Evolutionary conservation across 2,329 filamentous ascomycete genomes (phyloP), one percentile per base, ranked within the genome.

Genomic region (Paraconiothyrium sp.): DNA sequence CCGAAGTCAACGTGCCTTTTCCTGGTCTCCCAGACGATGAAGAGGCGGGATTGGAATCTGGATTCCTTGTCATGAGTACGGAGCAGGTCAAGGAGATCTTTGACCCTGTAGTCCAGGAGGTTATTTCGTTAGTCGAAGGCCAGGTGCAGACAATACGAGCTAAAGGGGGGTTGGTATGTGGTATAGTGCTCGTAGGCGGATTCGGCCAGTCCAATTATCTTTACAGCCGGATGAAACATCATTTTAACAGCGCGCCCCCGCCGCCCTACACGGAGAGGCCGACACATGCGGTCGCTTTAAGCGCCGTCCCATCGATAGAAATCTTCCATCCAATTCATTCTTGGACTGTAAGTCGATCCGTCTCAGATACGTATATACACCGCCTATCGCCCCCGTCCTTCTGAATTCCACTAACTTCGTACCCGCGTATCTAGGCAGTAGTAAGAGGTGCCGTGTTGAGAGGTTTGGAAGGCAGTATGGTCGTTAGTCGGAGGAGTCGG

Each of bases 251-350:
- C 46, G 79, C 80, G 7, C 75, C 79, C 0, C 84, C 84, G 22
- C 84, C 84, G 5, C 81, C 83, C 2, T 86, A 94, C 71, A 91
- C 87, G 43, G 89, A 92, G 76, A 80, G 86, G 35, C 90, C 91
- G 5, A 92, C 90, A 0, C 90, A 92, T 67, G 85, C 86, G 3
- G 84, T 82, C 13, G 77, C 84, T 2, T 72, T 84, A 27, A 79
- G 82, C 34, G 83, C 85, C 52, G 80, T 83, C 37, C 84, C 84
- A 4, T 87, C 86, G 1, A 89, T 94, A 43, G 90, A 93, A 78
- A 90, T 94, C 32, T 92, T 94, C 86, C 91, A 94, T 78, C 90
- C 91, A 0, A 85, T 93, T 56, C 92, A 94, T 74, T 90, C 91
- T 1, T 93, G 91, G 91, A 93, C 91, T 16, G 39, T 41, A n/a